Evolutionary conservation across 495 filamentous ascomycete genomes (phyloP).

Genomic region (Trichocladium uniseriatum): DNA sequence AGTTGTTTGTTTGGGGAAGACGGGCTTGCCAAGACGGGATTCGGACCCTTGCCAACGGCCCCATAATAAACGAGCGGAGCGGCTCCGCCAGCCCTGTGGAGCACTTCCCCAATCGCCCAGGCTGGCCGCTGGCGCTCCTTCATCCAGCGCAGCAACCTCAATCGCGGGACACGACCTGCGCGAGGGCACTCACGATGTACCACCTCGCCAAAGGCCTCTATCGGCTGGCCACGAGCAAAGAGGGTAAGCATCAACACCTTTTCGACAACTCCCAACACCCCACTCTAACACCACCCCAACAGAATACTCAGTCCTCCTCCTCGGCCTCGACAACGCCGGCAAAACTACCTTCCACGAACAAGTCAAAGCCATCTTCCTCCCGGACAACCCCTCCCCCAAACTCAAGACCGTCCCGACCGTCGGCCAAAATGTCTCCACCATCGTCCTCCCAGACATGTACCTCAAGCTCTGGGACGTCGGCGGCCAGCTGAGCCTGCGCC

Average conservation of each 20-base stretch:
- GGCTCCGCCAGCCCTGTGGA: too few species aligned
- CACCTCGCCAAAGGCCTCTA: constrained; percentile 94
- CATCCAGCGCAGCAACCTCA: background rate
- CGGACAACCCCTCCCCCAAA: constrained; percentile 49
- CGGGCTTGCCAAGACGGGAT: too few species aligned
- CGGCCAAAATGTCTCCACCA: constrained; percentile 90
- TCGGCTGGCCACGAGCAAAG: constrained; percentile 88
- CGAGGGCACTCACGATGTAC: constrained; percentile 55
- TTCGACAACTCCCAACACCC: background rate
- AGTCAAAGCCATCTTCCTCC: constrained; percentile 78
- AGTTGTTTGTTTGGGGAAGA: too few species aligned
- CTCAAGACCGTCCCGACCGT: constrained; percentile 87
- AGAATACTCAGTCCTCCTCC: constrained; percentile 97
- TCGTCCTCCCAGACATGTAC: constrained; percentile 83
- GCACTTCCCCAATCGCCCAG: too few species aligned
- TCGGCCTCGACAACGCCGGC: constrained; percentile 95
- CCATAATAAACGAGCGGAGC: too few species aligned
- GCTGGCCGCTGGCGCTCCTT: background rate
- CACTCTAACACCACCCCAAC: constrained; percentile 7
- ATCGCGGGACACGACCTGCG: too few species aligned
- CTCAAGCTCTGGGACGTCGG: constrained; percentile 98
- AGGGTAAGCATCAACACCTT: constrained; percentile 51
- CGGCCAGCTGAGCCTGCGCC: constrained; percentile 78
- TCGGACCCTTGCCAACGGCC: too few species aligned
- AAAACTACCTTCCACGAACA: constrained; percentile 98